Base-by-base conservation (phyloP, 1,284 basidiomycete genomes). In the Ceratobasidium sp. region DNA sequence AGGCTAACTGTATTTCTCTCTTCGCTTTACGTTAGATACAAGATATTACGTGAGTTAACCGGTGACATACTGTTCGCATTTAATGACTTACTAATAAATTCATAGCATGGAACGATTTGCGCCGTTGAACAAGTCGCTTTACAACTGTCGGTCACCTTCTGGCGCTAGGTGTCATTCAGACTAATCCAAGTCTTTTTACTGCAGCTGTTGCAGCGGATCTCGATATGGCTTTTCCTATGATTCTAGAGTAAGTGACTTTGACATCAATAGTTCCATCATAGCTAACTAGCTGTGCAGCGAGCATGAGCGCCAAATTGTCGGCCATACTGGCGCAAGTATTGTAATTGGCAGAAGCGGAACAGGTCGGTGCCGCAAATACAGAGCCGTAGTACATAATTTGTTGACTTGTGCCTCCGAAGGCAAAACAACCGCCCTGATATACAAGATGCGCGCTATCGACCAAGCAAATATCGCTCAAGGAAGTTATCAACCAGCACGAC, bases 151-250 rank as follows among this genome's bases (percentile, higher is more conserved):
- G 69, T 61, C 22, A 1, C 2, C 15, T 46, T 25, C 5, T 4
- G 9, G 43, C 8, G 0, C 25, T 29, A 34, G 9, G 34, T 52
- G 25, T 17, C 29, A 19, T 52, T 1, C 4, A 29, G 19, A 66
- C 11, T 51, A 49, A 4, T 46, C n/a, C 59, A 7, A 40, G 11
- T 34, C 34, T 2, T 46, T n/a, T n/a, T n/a, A n/a, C 8, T 46
- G 13, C 22, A 71, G 69, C 69, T 15, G 43, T 71, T 2, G 40
- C 44, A 2, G 69, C 56, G n/a, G 69, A 71, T 29, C 15, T 71
- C 9, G 69, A 71, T 11, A 61, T 71, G 57, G 69, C 56, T 13
- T 51, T 71, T 22, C 69, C 69, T 1, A 71, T 61, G 69, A 57
- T 61, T 0, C 69, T 71, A 0, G 57, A 61, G 69, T 71, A 22